phyloP scores from a whole-genome alignment of 108 stramenopile species.

The Fragilariopsis cylindrus region DNA sequence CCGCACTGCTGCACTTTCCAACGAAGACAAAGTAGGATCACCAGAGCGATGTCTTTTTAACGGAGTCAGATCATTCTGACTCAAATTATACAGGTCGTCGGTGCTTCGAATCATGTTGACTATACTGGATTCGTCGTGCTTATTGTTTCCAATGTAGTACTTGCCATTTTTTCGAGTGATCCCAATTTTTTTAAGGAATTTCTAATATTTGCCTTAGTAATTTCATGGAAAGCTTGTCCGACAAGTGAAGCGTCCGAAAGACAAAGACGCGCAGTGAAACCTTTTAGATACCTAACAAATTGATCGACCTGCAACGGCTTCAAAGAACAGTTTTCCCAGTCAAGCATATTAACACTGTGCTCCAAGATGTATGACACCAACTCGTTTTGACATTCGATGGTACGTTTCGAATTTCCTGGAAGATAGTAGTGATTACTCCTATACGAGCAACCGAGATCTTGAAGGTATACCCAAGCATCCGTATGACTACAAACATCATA shows the following conservation, averaged over 20 bases:
- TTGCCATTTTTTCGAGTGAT: neutral
- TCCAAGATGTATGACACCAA: neutral
- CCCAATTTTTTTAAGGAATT: neutral
- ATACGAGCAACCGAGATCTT: constrained; percentile 3
- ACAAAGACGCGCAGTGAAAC: neutral
- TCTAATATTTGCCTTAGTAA: constrained; percentile 1
- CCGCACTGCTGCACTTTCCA: neutral
- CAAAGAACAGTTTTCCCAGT: constrained; percentile 6
- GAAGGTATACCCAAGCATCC: neutral
- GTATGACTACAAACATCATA: neutral
- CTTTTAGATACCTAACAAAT: constrained; percentile 1
- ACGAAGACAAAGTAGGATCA: neutral
- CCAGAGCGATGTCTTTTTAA: neutral
- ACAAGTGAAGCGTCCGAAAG: neutral
- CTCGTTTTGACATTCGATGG: constrained; percentile 4
- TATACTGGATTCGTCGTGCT: neutral
- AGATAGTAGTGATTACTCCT: neutral
- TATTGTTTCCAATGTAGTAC: neutral
- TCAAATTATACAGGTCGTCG: neutral
- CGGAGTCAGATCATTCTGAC: neutral
- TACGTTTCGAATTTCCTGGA: neutral
- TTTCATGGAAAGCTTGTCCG: neutral
- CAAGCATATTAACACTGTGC: neutral
- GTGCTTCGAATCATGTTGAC: constrained; percentile 12
- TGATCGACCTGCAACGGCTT: neutral